A percentile compares a stretch with the other conserved stretches of the same genome.
Evolutionary conservation across 2,329 filamentous ascomycete species (phyloP).

Genomic region (Fusarium vanettenii): DNA sequence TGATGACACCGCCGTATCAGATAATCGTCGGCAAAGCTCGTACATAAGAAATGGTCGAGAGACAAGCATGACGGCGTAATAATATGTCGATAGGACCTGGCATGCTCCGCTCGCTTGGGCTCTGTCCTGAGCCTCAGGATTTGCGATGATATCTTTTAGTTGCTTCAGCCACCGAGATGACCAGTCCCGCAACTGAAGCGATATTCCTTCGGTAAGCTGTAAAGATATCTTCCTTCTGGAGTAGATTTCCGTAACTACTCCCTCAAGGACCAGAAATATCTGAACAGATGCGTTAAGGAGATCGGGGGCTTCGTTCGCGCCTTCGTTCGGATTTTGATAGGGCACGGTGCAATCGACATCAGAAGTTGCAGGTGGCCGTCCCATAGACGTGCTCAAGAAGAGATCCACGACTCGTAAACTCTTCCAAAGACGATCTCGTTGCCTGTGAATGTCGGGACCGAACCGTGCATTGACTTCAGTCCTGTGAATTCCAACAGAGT

Average conservation of each 20-base stretch:
- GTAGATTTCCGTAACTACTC: constrained; percentile 64
- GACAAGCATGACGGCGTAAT: constrained; percentile 68
- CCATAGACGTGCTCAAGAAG: constrained; percentile 65
- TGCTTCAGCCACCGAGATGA: constrained; percentile 59
- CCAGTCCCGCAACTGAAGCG: constrained; percentile 64
- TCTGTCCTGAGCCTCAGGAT: constrained; percentile 31
- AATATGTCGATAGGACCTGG: constrained; percentile 64
- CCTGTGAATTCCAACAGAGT: constrained; percentile 64
- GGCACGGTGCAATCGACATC: constrained; percentile 66
- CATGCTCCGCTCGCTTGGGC: constrained; percentile 59
- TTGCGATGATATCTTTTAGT: constrained; percentile 53
- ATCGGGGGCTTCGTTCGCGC: constrained; percentile 55
- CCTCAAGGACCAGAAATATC: constrained; percentile 63
- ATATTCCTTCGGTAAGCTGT: constrained; percentile 65
- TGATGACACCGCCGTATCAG: constrained; percentile 44
- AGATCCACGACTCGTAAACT: constrained; percentile 64
- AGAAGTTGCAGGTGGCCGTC: constrained; percentile 63
- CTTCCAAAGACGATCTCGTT: constrained; percentile 65
- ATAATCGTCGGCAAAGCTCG: constrained; percentile 60
- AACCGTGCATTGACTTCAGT: constrained; percentile 66
- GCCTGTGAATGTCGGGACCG: constrained; percentile 54
- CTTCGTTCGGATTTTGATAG: constrained; percentile 52
- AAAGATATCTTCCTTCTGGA: constrained; percentile 64
- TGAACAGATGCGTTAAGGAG: constrained; percentile 64
- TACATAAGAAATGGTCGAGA: constrained; percentile 68